Percentiles rank a stretch among this genome's conserved stretches.
These are phyloP conservation scores for Zygoascus sp. DNA, from an alignment of 1,139 yeast species.

Conservation along the genomic window DNA sequence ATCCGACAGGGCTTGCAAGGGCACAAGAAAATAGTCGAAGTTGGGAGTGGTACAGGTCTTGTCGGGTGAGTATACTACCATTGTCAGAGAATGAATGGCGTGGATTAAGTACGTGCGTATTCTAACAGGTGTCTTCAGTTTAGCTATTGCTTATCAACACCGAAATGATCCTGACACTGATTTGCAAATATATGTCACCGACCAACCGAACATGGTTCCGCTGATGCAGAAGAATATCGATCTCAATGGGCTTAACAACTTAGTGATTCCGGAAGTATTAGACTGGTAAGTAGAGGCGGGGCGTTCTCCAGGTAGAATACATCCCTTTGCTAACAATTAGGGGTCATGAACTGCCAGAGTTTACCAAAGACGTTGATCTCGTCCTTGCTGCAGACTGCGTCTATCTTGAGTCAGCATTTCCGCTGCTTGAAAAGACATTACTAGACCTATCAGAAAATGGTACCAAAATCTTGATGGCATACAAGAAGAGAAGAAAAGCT, in stretches of 20 bases:
- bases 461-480: constrained; percentile 46
- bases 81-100: not conserved
- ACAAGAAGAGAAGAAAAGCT: constrained; percentile 51
- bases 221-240: constrained; percentile 44
- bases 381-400: constrained; percentile 57
- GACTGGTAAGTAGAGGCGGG: constrained; percentile 36
- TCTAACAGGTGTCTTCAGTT: constrained; percentile 8
- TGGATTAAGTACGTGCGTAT: not conserved
- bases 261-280: constrained; percentile 42
- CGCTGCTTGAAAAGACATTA: constrained; percentile 45
- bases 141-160: constrained; percentile 9
- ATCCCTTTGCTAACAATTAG: constrained; percentile 14
- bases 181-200: constrained; percentile 8
- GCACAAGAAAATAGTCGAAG: constrained; percentile 41
- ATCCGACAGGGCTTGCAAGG: constrained; percentile 30
- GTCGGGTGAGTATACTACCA: constrained; percentile 45
- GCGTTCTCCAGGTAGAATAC: not conserved
- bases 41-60: constrained; percentile 56
- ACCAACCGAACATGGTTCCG: constrained; percentile 38
- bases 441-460: constrained; percentile 41
- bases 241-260: constrained; percentile 36
- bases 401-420: constrained; percentile 50
- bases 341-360: constrained; percentile 43
- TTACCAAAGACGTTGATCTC: constrained; percentile 40
- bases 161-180: not conserved